Evolutionary conservation across 2,329 filamentous ascomycete genomes (phyloP).

Genomic region (Talaromyces marneffei): DNA sequence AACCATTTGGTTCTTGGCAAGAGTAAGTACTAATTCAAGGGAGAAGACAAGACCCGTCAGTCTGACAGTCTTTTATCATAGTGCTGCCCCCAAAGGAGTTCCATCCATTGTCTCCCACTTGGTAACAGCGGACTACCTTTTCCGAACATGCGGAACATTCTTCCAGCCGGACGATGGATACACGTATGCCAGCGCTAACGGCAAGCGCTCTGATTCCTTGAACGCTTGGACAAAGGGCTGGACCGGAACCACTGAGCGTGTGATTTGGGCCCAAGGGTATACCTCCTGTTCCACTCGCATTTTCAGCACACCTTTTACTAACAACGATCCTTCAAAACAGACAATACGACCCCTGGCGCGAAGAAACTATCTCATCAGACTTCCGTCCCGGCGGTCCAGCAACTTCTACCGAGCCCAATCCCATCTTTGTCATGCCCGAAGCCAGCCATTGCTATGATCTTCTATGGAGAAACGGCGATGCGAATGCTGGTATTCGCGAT

Average conservation of each 20-base stretch:
- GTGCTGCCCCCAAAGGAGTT: slow-evolving; percentile 43
- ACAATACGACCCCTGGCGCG: slow-evolving; percentile 56
- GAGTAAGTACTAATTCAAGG: slow-evolving; percentile 31
- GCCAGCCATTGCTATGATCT: slow-evolving; percentile 55
- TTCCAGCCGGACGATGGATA: slow-evolving; percentile 50
- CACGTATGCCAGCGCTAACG: slow-evolving; percentile 45
- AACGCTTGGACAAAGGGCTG: slow-evolving; percentile 55
- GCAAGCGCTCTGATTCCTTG: slow-evolving; percentile 44
- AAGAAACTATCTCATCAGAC: slow-evolving; percentile 48
- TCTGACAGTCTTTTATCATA: slow-evolving; percentile 29
- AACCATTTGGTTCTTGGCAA: slow-evolving; percentile 56
- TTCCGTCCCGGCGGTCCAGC: slow-evolving; percentile 53
- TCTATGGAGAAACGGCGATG: slow-evolving; percentile 40
- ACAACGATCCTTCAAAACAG: too few species aligned
- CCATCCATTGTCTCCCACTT: slow-evolving; percentile 50
- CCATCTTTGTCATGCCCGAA: slow-evolving; percentile 50
- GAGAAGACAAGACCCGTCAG: background rate
- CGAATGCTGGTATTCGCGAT: slow-evolving; percentile 44
- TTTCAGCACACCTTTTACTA: too few species aligned
- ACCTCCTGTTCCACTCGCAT: too few species aligned
- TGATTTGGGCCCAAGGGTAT: slow-evolving; percentile 54
- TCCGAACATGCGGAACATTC: slow-evolving; percentile 50
- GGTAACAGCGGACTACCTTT: slow-evolving; percentile 48
- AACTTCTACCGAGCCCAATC: slow-evolving; percentile 41
- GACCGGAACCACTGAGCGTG: slow-evolving; percentile 45